phyloP scores from a whole-genome alignment of 1,284 basidiomycete species.

The Lentinula novae-zelandiae region DNA sequence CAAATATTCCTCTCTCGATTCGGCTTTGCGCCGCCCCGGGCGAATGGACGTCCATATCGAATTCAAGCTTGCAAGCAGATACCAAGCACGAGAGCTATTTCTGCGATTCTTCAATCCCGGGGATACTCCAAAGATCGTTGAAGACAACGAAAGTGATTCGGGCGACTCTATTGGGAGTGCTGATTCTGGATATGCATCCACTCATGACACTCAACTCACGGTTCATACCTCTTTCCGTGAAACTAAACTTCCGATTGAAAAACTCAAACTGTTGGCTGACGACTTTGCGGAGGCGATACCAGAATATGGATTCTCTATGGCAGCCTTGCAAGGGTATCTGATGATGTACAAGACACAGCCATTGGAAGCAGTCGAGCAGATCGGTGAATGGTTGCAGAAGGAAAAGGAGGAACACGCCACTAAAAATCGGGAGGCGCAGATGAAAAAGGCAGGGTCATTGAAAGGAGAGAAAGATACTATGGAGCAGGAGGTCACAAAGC shows the following conservation, averaged over 20 bases:
- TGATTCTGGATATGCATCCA: conserved; percentile 16
- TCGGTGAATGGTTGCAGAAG: conserved; percentile 43
- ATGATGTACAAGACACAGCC: conserved; percentile 69
- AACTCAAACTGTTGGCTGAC: conserved; percentile 43
- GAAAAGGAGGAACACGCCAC: conserved; percentile 21
- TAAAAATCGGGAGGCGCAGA: background rate
- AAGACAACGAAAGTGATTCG: conserved; percentile 17
- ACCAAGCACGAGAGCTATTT: conserved; percentile 63
- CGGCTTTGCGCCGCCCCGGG: conserved; percentile 73
- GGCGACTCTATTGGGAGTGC: conserved; percentile 25
- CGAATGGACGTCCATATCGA: conserved; percentile 78
- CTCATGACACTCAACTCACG: conserved; percentile 12
- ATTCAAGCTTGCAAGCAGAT: conserved; percentile 64
- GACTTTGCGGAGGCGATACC: conserved; percentile 59
- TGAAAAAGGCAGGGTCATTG: background rate
- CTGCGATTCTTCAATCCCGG: conserved; percentile 59
- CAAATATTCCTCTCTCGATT: conserved; percentile 61
- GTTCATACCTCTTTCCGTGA: conserved; percentile 15
- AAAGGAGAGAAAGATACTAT: background rate
- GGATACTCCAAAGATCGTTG: conserved; percentile 21
- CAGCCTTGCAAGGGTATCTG: conserved; percentile 70
- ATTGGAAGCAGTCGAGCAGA: conserved; percentile 46
- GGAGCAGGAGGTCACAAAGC: conserved; percentile 3
- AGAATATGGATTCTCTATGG: conserved; percentile 68
- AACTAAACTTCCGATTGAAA: conserved; percentile 20